Evolutionary conservation across 169 alveolate species (phyloP).

Genomic region (Cryptosporidium canis): DNA sequence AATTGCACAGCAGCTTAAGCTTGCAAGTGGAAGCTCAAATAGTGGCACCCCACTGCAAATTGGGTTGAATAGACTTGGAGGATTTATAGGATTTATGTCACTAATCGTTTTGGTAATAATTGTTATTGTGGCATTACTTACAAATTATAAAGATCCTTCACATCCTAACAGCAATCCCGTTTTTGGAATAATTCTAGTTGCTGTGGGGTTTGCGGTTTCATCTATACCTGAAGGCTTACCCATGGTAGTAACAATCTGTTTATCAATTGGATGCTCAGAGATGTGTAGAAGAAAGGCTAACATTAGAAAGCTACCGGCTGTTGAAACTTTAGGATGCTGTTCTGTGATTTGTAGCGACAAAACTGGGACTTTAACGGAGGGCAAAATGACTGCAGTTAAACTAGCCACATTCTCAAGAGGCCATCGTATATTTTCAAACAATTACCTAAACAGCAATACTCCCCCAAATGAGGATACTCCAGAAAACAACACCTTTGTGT

Average conservation of each 20-base stretch:
- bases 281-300: slow-evolving; percentile 94
- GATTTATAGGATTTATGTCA: slow-evolving; percentile 86
- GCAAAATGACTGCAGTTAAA: slow-evolving; percentile 91
- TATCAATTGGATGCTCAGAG: slow-evolving; percentile 92
- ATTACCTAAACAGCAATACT: slow-evolving; percentile 75
- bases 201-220: slow-evolving; percentile 93
- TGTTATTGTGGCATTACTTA: slow-evolving; percentile 83
- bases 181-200: slow-evolving; percentile 91
- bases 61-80: slow-evolving; percentile 86
- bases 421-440: slow-evolving; percentile 74
- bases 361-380: slow-evolving; percentile 97
- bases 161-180: slow-evolving; percentile 84
- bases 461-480: slow-evolving; percentile 21
- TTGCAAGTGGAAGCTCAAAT: slow-evolving; percentile 80
- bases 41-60: slow-evolving; percentile 84
- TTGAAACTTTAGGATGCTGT: slow-evolving; percentile 97
- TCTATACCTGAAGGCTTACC: slow-evolving; percentile 99
- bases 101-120: slow-evolving; percentile 79
- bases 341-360: slow-evolving; percentile 96
- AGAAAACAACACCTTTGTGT: slow-evolving; percentile 74
- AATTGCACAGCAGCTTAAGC: slow-evolving; percentile 91
- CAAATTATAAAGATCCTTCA: slow-evolving; percentile 86
- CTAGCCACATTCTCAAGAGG: slow-evolving; percentile 83
- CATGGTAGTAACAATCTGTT: slow-evolving; percentile 95
- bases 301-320: slow-evolving; percentile 94